Evolutionary conservation across 257 asterid species (phyloP).

Genomic region (Solanum etuberosum): DNA sequence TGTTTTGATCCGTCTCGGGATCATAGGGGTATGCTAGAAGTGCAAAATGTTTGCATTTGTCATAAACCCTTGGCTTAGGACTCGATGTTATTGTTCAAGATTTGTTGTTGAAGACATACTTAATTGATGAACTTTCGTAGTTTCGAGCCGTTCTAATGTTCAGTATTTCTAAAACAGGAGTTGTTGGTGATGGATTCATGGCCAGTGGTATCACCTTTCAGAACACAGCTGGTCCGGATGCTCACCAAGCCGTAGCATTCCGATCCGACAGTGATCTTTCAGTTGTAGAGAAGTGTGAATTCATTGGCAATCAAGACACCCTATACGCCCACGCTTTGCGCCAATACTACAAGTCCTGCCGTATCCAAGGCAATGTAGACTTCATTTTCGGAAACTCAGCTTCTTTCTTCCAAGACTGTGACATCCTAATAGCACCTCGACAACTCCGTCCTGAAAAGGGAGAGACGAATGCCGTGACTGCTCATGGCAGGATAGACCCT

Average conservation of each 20-base stretch:
- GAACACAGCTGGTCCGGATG: conserved; percentile 19
- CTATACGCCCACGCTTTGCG: conserved; percentile 18
- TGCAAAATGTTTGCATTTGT: background rate
- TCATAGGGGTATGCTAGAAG: background rate
- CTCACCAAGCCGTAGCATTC: conserved; percentile 27
- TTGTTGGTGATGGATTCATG: conserved; percentile 25
- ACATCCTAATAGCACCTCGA: conserved; percentile 11
- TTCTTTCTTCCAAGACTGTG: conserved; percentile 14
- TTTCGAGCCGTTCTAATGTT: background rate
- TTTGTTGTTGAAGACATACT: background rate
- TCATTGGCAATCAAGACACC: conserved; percentile 24
- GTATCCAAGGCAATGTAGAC: conserved; percentile 23
- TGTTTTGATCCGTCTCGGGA: background rate
- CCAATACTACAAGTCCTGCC: conserved; percentile 21
- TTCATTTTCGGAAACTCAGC: conserved; percentile 26
- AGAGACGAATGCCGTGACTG: conserved; percentile 16
- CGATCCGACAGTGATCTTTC: conserved; percentile 23
- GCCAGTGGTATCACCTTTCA: conserved; percentile 15
- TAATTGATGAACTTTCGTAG: background rate
- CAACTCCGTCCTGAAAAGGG: conserved; percentile 14
- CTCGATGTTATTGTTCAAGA: background rate
- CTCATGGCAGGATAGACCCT: conserved; percentile 20
- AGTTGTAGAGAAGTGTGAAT: conserved; percentile 10
- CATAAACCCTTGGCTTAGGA: background rate
- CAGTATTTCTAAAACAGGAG: conserved; percentile 1